A percentile compares a stretch with the other conserved stretches of the same genome.
phyloP scores from a whole-genome alignment of 305 asterid genomes.

The Vinca major region DNA sequence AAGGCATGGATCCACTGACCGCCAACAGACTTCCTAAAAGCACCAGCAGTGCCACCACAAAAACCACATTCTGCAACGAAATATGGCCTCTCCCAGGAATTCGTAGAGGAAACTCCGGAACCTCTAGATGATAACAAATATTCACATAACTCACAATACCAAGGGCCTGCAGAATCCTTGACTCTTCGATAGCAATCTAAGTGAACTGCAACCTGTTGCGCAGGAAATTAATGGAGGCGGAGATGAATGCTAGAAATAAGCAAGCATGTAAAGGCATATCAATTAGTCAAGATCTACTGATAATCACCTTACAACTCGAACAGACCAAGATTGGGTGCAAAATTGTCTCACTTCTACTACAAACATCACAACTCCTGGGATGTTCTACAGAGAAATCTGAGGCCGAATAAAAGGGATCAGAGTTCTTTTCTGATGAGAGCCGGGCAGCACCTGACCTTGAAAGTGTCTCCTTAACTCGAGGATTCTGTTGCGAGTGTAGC shows the following conservation, averaged over 20 bases:
- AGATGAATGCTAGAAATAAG: neutral
- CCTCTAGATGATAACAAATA: slow-evolving; percentile 50
- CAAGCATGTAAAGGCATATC: neutral
- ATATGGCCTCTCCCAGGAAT: slow-evolving; percentile 63
- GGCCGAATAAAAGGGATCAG: slow-evolving; percentile 36
- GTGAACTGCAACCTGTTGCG: slow-evolving; percentile 78
- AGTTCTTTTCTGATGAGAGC: slow-evolving; percentile 39
- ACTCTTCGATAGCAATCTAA: slow-evolving; percentile 88
- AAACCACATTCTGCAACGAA: slow-evolving; percentile 80
- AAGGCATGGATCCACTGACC: slow-evolving; percentile 97
- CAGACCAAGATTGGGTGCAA: slow-evolving; percentile 76
- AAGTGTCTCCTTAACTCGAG: slow-evolving; percentile 56
- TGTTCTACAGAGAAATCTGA: slow-evolving; percentile 54
- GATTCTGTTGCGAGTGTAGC: slow-evolving; percentile 47
- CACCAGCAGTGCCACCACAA: slow-evolving; percentile 96
- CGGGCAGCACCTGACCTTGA: slow-evolving; percentile 48
- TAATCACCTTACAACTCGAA: slow-evolving; percentile 81
- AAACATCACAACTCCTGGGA: slow-evolving; percentile 75
- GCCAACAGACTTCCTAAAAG: slow-evolving; percentile 82
- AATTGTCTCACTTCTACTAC: slow-evolving; percentile 75
- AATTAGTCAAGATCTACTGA: slow-evolving; percentile 1
- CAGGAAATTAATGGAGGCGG: neutral
- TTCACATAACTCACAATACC: slow-evolving; percentile 96
- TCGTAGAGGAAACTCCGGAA: slow-evolving; percentile 44
- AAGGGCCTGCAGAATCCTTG: slow-evolving; percentile 71